Percentiles rank a stretch among this genome's conserved stretches.
These are phyloP conservation scores for Leccinum colubrinum DNA, from an alignment of 1,284 basidiomycete genomes.

Conservation along the genomic window DNA sequence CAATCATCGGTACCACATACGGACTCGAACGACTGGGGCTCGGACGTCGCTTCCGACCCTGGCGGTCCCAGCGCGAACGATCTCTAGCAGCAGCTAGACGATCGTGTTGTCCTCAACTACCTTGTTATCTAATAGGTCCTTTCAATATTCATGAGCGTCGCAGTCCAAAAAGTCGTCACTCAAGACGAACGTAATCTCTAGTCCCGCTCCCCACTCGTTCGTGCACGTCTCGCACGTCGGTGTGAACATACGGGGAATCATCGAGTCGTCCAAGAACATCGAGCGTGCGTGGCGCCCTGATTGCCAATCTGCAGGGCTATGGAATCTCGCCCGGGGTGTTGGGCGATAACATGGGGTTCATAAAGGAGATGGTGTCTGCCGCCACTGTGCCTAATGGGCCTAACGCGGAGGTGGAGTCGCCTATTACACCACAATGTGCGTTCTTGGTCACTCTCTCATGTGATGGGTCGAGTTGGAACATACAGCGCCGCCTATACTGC, in stretches of 20 bases:
- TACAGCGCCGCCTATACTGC: conserved; percentile 15
- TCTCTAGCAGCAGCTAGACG: too few relatives aligned
- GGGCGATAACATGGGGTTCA: conserved; percentile 62
- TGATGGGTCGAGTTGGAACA: neutral
- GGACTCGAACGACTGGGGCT: too few relatives aligned
- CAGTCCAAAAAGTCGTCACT: conserved; percentile 36
- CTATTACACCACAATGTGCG: conserved; percentile 14
- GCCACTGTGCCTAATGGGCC: conserved; percentile 26
- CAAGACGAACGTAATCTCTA: conserved; percentile 64
- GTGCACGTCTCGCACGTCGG: conserved; percentile 89
- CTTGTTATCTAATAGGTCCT: too few relatives aligned
- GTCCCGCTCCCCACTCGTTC: conserved; percentile 75
- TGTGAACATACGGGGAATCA: conserved; percentile 60
- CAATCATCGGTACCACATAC: too few relatives aligned
- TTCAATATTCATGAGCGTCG: neutral
- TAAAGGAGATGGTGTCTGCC: conserved; percentile 55
- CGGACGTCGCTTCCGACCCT: too few relatives aligned
- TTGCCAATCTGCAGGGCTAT: conserved; percentile 61
- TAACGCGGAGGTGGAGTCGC: neutral
- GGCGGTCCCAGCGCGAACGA: too few relatives aligned
- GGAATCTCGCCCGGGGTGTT: conserved; percentile 55
- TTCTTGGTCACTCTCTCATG: neutral
- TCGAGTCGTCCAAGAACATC: conserved; percentile 74
- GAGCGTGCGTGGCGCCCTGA: conserved; percentile 71
- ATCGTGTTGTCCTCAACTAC: too few relatives aligned